phyloP scores from a whole-genome alignment of 192 early-diverging fungal species.

The Gaertneriomyces semiglobifer region DNA sequence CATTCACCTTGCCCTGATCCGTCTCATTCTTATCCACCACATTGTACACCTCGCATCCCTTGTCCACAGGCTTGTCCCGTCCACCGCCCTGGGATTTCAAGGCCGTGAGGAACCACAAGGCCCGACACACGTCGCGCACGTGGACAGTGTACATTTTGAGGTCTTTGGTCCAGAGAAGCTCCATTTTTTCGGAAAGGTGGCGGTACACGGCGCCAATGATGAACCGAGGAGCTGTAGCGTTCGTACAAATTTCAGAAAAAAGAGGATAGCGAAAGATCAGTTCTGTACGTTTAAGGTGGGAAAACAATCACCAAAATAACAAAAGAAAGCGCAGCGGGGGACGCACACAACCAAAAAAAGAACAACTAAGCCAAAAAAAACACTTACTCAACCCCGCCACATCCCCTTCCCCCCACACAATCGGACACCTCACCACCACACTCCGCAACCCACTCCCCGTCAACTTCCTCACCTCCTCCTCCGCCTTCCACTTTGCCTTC shows the following conservation, averaged over 20 bases:
- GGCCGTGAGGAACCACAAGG: constrained; percentile 50
- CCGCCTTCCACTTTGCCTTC: constrained; percentile 70
- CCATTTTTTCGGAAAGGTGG: constrained; percentile 80
- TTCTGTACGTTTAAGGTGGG: too few species aligned
- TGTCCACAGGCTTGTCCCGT: constrained; percentile 37
- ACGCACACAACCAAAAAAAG: background rate
- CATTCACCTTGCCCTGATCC: constrained; percentile 79
- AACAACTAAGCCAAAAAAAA: constrained; percentile 1
- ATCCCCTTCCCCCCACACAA: constrained; percentile 85
- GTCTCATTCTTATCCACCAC: constrained; percentile 83
- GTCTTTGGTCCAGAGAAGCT: constrained; percentile 88
- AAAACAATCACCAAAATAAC: too few species aligned
- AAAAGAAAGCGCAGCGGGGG: too few species aligned
- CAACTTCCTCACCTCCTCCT: constrained; percentile 76
- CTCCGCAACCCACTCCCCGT: constrained; percentile 44
- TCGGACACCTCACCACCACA: constrained; percentile 80
- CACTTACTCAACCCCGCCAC: constrained; percentile 71
- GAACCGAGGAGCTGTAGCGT: constrained; percentile 73
- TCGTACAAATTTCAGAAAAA: constrained; percentile 16
- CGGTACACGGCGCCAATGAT: constrained; percentile 90
- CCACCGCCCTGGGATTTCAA: constrained; percentile 48
- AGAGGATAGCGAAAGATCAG: too few species aligned
- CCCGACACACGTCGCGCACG: constrained; percentile 74
- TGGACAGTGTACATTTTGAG: constrained; percentile 94
- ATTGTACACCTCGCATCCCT: constrained; percentile 65